These are phyloP conservation scores for Paramecium sexaurelia DNA, from an alignment of 73 alveolate genomes.

Conservation along the genomic window DNA sequence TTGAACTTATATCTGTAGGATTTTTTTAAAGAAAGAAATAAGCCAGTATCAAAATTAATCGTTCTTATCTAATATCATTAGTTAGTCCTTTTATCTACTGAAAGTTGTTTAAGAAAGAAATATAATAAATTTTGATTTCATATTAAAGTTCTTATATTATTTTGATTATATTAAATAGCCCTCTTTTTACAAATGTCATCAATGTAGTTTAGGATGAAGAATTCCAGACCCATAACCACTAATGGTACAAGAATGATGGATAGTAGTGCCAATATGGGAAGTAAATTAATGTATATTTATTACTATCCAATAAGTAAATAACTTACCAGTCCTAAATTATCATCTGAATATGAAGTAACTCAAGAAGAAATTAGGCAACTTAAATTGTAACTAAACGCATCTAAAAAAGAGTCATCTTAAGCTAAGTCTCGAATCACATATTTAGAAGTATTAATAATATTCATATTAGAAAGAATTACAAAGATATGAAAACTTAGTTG, in stretches of 20 bases:
- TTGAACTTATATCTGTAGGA: too few relatives aligned
- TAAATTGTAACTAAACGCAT: not conserved
- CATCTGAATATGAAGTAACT: not conserved
- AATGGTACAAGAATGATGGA: conserved; percentile 1
- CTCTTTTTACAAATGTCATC: not conserved
- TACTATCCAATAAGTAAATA: not conserved
- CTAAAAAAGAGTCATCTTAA: not conserved
- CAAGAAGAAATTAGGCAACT: conserved; percentile 9
- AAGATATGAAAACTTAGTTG: conserved; percentile 34
- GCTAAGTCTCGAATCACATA: conserved; percentile 8
- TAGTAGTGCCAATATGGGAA: conserved; percentile 11
- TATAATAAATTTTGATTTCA: not conserved
- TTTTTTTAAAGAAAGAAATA: not conserved
- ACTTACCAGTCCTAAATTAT: not conserved
- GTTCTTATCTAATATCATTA: too few relatives aligned
- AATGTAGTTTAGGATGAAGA: conserved; percentile 17
- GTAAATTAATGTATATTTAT: not conserved
- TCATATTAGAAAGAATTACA: conserved; percentile 32
- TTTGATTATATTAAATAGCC: not conserved
- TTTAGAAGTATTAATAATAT: not conserved
- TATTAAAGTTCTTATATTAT: not conserved
- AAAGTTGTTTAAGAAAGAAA: not conserved
- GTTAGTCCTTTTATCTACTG: not conserved
- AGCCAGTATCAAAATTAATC: too few relatives aligned
- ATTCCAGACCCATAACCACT: conserved; percentile 26